Percentiles rank a stretch among this genome's conserved stretches.
Conservation (phyloP, 768 basidiomycete genomes). For the Megacollybia marginata region DNA sequence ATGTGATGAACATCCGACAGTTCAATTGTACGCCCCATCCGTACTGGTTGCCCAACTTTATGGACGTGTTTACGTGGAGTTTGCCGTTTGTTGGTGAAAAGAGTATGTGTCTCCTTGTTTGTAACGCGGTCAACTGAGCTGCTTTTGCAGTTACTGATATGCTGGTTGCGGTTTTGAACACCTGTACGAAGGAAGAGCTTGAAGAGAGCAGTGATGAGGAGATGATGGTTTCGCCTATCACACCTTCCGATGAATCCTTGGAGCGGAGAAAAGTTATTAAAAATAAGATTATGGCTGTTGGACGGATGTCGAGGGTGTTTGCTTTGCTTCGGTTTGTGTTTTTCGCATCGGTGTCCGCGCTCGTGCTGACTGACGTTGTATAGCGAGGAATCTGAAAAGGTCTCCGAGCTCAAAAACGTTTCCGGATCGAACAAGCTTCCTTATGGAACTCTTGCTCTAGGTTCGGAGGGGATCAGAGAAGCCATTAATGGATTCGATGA, state of each 20-base stretch:
- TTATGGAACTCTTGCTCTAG: constrained; percentile 76
- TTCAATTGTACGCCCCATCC: constrained; percentile 95
- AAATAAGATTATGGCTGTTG: constrained; percentile 97
- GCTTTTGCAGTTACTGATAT: constrained; percentile 82
- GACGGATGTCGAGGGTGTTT: constrained; percentile 94
- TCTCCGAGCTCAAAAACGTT: constrained; percentile 93
- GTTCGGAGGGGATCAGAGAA: constrained; percentile 92
- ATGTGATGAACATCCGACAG: constrained; percentile 97
- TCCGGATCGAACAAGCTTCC: constrained; percentile 73
- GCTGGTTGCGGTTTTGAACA: constrained; percentile 93
- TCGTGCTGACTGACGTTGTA: not conserved
- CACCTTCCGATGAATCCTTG: constrained; percentile 41
- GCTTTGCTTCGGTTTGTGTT: constrained; percentile 78
- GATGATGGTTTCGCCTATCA: constrained; percentile 29
- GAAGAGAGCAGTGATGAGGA: constrained; percentile 71
- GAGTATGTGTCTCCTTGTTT: constrained; percentile 43
- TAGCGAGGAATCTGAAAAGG: constrained; percentile 96
- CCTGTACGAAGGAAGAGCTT: constrained; percentile 93
- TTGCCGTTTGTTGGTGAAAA: constrained; percentile 98
- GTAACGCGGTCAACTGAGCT: not conserved
- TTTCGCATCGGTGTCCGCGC: not conserved
- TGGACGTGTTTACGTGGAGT: constrained; percentile 99
- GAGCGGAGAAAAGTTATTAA: constrained; percentile 91
- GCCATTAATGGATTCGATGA: constrained; percentile 92
- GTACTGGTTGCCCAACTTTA: constrained; percentile 99